Percentiles rank a stretch among this genome's conserved stretches.
phyloP scores from a whole-genome alignment of 2,329 filamentous ascomycete species.

The Pyricularia grisea region DNA sequence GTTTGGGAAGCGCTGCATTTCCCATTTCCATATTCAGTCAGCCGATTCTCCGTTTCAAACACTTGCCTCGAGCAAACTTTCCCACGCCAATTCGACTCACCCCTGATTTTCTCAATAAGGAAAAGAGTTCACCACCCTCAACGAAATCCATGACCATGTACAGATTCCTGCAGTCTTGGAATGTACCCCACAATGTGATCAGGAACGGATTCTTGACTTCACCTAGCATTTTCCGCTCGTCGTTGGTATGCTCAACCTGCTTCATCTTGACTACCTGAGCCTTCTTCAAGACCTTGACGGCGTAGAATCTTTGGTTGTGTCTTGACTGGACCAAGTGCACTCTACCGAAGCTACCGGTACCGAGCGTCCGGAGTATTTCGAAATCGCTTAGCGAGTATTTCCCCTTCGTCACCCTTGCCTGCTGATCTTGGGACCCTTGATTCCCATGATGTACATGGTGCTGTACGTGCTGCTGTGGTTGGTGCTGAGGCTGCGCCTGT shows the following conservation, averaged over 20 bases:
- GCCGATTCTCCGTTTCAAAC: slow-evolving; percentile 2
- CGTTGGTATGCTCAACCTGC: slow-evolving; percentile 98
- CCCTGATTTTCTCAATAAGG: slow-evolving; percentile 87
- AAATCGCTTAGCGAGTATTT: slow-evolving; percentile 96
- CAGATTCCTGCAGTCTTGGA: slow-evolving; percentile 87
- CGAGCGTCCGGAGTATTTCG: slow-evolving; percentile 78
- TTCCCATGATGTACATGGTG: slow-evolving; percentile 15
- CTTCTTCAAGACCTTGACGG: slow-evolving; percentile 98
- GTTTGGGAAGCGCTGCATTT: slow-evolving; percentile 97
- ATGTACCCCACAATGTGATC: slow-evolving; percentile 96
- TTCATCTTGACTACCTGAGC: slow-evolving; percentile 99
- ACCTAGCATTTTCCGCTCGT: slow-evolving; percentile 90
- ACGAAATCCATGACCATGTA: slow-evolving; percentile 99
- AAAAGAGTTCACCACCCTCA: slow-evolving; percentile 95
- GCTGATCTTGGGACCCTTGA: slow-evolving; percentile 19
- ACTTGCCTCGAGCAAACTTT: background rate
- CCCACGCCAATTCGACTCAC: slow-evolving; percentile 30
- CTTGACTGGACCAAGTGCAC: slow-evolving; percentile 96
- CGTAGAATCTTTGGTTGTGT: slow-evolving; percentile 97
- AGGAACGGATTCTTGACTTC: slow-evolving; percentile 97
- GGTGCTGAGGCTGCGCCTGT: slow-evolving; percentile 12
- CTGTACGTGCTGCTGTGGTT: slow-evolving; percentile 5
- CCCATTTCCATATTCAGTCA: slow-evolving; percentile 9
- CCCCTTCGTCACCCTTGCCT: slow-evolving; percentile 73
- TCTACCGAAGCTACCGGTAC: slow-evolving; percentile 92